Evolutionary conservation across 2,329 filamentous ascomycete genomes (phyloP).

Genomic region (Diaporthe ilicicola): DNA sequence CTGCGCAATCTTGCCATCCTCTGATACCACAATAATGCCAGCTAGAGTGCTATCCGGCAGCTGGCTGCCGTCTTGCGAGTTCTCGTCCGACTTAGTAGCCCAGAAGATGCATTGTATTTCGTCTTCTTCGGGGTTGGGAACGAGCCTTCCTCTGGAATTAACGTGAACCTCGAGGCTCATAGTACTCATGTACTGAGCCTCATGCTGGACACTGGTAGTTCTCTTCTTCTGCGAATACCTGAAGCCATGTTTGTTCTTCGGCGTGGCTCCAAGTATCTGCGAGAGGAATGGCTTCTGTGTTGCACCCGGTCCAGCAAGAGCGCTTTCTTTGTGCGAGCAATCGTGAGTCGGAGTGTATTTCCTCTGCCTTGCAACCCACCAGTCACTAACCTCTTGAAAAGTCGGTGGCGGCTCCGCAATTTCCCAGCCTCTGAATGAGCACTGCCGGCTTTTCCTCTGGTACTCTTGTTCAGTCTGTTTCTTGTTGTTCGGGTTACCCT

Average conservation of each 20-base stretch:
- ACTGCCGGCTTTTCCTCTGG: slow-evolving; percentile 61
- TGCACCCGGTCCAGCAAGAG: slow-evolving; percentile 33
- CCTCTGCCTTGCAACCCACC: slow-evolving; percentile 62
- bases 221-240: slow-evolving; percentile 83
- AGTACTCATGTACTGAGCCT: slow-evolving; percentile 93
- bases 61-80: slow-evolving; percentile 56
- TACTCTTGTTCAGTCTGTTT: slow-evolving; percentile 58
- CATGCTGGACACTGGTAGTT: slow-evolving; percentile 80
- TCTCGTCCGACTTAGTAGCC: slow-evolving; percentile 82
- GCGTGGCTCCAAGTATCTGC: slow-evolving; percentile 89
- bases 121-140: slow-evolving; percentile 91
- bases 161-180: slow-evolving; percentile 95
- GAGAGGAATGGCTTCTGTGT: slow-evolving; percentile 63
- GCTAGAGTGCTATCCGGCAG: slow-evolving; percentile 61
- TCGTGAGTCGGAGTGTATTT: slow-evolving; percentile 28
- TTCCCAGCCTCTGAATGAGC: slow-evolving; percentile 78
- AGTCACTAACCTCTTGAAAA: slow-evolving; percentile 72
- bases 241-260: slow-evolving; percentile 81
- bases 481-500: slow-evolving; percentile 56
- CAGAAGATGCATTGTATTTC: slow-evolving; percentile 90
- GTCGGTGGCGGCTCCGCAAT: slow-evolving; percentile 76
- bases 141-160: slow-evolving; percentile 81
- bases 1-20: slow-evolving; percentile 64
- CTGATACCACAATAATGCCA: slow-evolving; percentile 78
- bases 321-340: slow-evolving; percentile 31